Evolutionary conservation across 768 basidiomycete species (phyloP).

Genomic region (Phanerochaete carnosa): DNA sequence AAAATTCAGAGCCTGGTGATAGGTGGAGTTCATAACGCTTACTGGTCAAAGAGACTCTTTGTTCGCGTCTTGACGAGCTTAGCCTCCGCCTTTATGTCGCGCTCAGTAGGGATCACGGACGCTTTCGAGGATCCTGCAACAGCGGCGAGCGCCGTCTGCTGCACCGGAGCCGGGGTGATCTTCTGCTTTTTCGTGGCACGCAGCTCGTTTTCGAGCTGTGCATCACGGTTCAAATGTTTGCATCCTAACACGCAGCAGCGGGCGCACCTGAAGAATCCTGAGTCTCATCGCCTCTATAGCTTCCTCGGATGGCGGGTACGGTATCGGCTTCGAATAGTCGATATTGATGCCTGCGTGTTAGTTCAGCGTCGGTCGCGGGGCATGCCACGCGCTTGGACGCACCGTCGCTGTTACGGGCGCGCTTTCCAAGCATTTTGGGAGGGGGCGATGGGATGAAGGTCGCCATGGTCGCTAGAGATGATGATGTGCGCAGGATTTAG

Average conservation of each 20-base stretch:
- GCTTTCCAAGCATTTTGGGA: background rate
- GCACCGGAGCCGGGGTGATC: background rate
- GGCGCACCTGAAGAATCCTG: constrained; percentile 10
- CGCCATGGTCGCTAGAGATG: background rate
- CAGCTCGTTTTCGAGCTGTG: constrained; percentile 10
- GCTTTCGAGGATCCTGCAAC: constrained; percentile 4
- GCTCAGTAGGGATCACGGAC: background rate
- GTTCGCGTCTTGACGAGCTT: constrained; percentile 6
- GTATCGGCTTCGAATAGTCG: constrained; percentile 9
- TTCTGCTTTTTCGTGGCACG: constrained; percentile 9
- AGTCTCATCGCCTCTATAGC: constrained; percentile 11
- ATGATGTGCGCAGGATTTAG: background rate
- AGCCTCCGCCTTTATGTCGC: constrained; percentile 4
- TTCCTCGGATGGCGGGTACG: constrained; percentile 3
- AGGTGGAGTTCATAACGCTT: constrained; percentile 8
- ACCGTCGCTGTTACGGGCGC: background rate
- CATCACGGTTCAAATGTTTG: background rate
- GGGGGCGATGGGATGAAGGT: background rate
- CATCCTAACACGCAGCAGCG: background rate
- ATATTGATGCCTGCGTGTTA: background rate
- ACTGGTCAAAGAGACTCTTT: no score
- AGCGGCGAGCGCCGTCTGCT: background rate
- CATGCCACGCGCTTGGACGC: background rate
- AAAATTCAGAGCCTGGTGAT: no score
- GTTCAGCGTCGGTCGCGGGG: background rate